Conservation (phyloP, 345 rosid genomes). For the Pelargonium nanum region DNA sequence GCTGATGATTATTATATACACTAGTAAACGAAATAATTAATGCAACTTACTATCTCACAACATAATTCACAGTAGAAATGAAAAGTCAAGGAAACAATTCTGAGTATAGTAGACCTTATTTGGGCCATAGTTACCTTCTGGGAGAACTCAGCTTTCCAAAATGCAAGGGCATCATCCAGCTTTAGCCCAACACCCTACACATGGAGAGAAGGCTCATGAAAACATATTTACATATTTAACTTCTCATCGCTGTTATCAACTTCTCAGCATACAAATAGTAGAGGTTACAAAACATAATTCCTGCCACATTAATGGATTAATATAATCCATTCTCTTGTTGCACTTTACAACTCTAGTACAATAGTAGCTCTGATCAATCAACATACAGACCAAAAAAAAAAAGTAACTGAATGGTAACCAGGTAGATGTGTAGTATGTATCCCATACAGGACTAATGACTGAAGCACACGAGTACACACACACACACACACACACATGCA, state of each 20-base stretch:
- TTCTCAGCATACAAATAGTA: neutral
- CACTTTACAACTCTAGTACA: neutral
- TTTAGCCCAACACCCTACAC: constrained; percentile 80
- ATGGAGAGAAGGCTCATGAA: constrained; percentile 2
- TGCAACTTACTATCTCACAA: too few relatives aligned
- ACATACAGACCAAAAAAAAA: too few relatives aligned
- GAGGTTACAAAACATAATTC: neutral
- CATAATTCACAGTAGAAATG: neutral
- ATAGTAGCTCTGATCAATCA: neutral
- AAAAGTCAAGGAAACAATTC: neutral
- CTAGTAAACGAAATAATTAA: too few relatives aligned
- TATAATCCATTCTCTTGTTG: neutral
- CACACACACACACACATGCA: neutral
- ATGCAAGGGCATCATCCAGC: constrained; percentile 87
- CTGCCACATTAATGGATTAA: too few relatives aligned
- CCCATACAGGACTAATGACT: neutral
- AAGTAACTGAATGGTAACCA: neutral
- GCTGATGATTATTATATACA: too few relatives aligned
- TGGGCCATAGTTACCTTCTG: constrained; percentile 43
- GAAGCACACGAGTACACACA: neutral
- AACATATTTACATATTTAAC: constrained; percentile 1
- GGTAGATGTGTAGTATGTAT: neutral
- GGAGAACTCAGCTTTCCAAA: constrained; percentile 91
- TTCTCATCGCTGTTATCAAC: neutral
- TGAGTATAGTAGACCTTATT: neutral